phyloP scores from a whole-genome alignment of 345 rosid species.

The Euphorbia pulcherrima region DNA sequence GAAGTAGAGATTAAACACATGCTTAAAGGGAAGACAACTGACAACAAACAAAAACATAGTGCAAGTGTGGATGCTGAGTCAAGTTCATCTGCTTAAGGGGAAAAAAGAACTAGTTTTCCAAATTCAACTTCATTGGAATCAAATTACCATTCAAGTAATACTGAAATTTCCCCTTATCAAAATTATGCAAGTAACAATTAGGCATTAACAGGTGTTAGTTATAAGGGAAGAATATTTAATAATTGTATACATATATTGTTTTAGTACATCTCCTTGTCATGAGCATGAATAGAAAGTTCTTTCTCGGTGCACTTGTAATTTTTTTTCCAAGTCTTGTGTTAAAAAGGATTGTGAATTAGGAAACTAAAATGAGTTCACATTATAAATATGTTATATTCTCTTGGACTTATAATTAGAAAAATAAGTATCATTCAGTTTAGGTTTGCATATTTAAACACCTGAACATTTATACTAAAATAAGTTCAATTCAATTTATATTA shows the following conservation, averaged over 20 bases:
- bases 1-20: constrained; percentile 37
- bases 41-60: constrained; percentile 35
- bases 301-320: too few species aligned
- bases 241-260: neutral
- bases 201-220: neutral
- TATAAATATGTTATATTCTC: too few species aligned
- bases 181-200: neutral
- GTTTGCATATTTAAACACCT: too few species aligned
- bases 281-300: neutral
- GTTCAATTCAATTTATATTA: too few species aligned
- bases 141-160: neutral
- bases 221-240: neutral
- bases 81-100: constrained; percentile 29
- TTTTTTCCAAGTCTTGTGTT: neutral
- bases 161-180: too few species aligned
- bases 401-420: too few species aligned
- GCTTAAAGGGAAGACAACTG: constrained; percentile 45
- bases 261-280: neutral
- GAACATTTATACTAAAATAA: too few species aligned
- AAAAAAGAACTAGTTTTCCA: too few species aligned
- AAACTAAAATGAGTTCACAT: too few species aligned
- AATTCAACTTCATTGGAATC: neutral
- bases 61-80: constrained; percentile 34
- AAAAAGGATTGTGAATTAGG: neutral
- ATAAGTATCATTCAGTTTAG: too few species aligned